Percentiles rank a stretch among this genome's conserved stretches.
Conservation (phyloP, 2,329 filamentous ascomycete species). For the Ascochyta pisi region DNA sequence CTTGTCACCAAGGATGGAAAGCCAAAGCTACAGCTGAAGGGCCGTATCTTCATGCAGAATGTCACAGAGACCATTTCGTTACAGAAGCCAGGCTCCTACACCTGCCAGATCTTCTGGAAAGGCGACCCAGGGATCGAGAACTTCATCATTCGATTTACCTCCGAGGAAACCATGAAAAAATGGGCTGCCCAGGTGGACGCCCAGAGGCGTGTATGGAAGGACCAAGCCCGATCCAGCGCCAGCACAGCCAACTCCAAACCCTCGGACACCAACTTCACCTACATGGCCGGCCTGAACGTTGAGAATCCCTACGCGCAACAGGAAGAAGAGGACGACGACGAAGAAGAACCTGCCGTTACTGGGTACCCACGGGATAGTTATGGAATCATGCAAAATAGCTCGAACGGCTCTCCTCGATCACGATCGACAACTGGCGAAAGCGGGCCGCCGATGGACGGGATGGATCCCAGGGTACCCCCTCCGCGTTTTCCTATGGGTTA, state of each 20-base stretch:
- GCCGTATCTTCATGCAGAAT: constrained; percentile 98
- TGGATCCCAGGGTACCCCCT: constrained; percentile 63
- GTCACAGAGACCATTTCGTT: constrained; percentile 92
- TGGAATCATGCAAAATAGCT: constrained; percentile 70
- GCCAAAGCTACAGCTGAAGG: constrained; percentile 83
- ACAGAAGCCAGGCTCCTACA: constrained; percentile 88
- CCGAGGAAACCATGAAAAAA: constrained; percentile 91
- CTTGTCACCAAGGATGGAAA: constrained; percentile 76
- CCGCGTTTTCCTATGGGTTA: constrained; percentile 73
- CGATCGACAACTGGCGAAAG: constrained; percentile 79
- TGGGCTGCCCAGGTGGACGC: constrained; percentile 83
- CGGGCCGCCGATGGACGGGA: constrained; percentile 57
- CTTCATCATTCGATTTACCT: constrained; percentile 91
- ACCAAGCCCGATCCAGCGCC: constrained; percentile 59
- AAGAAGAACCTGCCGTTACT: constrained; percentile 50
- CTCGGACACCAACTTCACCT: constrained; percentile 77
- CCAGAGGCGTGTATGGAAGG: constrained; percentile 66
- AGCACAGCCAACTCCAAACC: constrained; percentile 58
- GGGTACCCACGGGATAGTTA: constrained; percentile 55
- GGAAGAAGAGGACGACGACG: constrained; percentile 63
- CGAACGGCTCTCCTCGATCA: constrained; percentile 75
- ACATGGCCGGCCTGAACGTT: constrained; percentile 74
- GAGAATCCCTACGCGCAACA: constrained; percentile 81
- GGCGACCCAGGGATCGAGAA: constrained; percentile 95
- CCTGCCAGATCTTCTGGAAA: constrained; percentile 98